Evolutionary conservation across 2,329 filamentous ascomycete species (phyloP).

Genomic region (Diaporthe sp.): DNA sequence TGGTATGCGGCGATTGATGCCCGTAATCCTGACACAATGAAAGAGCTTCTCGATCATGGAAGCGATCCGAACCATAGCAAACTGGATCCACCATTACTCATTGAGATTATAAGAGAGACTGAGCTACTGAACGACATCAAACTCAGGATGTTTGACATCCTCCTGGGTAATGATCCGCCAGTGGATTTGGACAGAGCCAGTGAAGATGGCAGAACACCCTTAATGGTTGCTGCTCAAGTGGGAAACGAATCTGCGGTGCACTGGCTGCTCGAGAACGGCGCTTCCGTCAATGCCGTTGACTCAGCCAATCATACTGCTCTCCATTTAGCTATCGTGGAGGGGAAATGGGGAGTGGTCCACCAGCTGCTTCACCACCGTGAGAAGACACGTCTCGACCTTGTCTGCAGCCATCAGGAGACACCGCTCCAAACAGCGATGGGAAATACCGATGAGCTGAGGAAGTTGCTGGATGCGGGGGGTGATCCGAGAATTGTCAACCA

Average conservation of each 20-base stretch:
- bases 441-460: neutral
- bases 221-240: neutral
- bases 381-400: neutral
- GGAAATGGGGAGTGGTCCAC: neutral
- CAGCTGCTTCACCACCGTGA: neutral
- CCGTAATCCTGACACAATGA: neutral
- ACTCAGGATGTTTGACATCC: neutral
- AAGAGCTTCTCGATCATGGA: neutral
- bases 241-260: neutral
- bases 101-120: neutral
- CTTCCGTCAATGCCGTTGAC: neutral
- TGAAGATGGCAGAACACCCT: neutral
- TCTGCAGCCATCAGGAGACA: neutral
- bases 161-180: neutral
- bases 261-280: neutral
- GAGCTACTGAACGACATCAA: neutral
- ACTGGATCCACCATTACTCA: neutral
- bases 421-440: neutral
- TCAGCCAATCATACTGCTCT: neutral
- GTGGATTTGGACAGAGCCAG: neutral
- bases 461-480: neutral
- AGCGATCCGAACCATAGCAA: neutral
- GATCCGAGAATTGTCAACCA: neutral
- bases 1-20: neutral
- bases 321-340: neutral